Percentiles rank a stretch among this genome's conserved stretches.
phyloP scores from a whole-genome alignment of 805 yeast species.

The Yamadazyma scolyti region DNA sequence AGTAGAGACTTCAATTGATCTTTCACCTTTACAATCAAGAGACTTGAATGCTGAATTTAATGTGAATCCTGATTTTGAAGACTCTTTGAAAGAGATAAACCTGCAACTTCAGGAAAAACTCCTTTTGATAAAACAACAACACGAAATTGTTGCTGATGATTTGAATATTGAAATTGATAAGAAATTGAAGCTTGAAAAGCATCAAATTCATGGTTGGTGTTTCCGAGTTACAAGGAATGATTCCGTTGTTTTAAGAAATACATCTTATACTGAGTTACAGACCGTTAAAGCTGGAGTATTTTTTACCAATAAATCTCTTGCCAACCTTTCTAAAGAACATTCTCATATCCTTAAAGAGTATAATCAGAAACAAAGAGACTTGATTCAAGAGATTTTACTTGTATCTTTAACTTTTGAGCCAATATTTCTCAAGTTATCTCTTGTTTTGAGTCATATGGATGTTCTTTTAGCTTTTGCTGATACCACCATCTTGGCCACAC shows the following conservation, averaged over 20 bases:
- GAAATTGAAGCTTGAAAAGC: constrained; percentile 85
- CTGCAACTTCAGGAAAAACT: constrained; percentile 52
- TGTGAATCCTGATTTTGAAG: constrained; percentile 88
- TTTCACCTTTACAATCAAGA: constrained; percentile 67
- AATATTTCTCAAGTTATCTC: constrained; percentile 65
- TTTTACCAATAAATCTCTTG: constrained; percentile 72
- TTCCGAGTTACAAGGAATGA: constrained; percentile 89
- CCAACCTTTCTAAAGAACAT: constrained; percentile 57
- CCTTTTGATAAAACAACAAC: constrained; percentile 54
- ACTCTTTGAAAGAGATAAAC: constrained; percentile 60
- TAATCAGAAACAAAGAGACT: constrained; percentile 66
- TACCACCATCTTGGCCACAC: constrained; percentile 72
- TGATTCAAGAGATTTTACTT: constrained; percentile 78
- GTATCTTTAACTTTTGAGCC: constrained; percentile 81
- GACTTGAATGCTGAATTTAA: constrained; percentile 63
- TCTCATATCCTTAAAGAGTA: constrained; percentile 61
- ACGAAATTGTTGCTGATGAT: constrained; percentile 65
- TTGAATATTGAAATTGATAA: constrained; percentile 80
- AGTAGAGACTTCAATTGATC: constrained; percentile 89
- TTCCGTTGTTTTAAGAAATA: constrained; percentile 66
- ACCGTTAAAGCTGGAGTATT: constrained; percentile 95
- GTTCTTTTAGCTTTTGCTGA: constrained; percentile 85
- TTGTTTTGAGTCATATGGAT: constrained; percentile 70
- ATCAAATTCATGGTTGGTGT: constrained; percentile 90
- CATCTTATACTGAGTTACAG: constrained; percentile 70